Percentiles rank a stretch among this genome's conserved stretches.
Conservation (phyloP, 441 rosid species). For the Raphanus hybrid region DNA sequence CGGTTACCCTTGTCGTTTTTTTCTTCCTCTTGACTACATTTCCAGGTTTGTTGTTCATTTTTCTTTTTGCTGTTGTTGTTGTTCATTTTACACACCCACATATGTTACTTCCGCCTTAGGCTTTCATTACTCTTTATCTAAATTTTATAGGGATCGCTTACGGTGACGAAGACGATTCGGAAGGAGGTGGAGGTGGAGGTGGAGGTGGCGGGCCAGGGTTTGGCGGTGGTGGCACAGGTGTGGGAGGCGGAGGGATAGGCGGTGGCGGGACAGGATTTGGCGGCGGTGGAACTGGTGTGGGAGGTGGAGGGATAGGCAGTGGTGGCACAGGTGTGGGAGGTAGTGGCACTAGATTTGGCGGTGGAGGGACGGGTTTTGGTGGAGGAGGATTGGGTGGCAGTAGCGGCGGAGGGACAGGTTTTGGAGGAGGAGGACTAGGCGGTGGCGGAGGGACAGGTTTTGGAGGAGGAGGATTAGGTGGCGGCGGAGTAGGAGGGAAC, state of each 20-base stretch:
- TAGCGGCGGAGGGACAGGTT: conserved; percentile 4
- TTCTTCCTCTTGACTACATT: conserved; percentile 43
- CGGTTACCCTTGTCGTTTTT: conserved; percentile 34
- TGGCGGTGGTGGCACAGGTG: conserved; percentile 35
- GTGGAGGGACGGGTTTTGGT: conserved; percentile 28
- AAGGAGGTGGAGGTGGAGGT: conserved; percentile 33
- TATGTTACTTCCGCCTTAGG: conserved; percentile 8
- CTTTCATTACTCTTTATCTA: neutral
- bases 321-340: conserved; percentile 36
- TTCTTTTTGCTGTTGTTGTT: neutral
- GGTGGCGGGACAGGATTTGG: conserved; percentile 30
- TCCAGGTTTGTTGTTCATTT: conserved; percentile 42
- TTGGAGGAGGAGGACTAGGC: conserved; percentile 30
- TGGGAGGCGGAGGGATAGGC: conserved; percentile 30
- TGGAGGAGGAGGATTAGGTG: conserved; percentile 31
- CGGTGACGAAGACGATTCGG: conserved; percentile 53
- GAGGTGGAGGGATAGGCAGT: conserved; percentile 33
- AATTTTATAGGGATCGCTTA: conserved; percentile 21
- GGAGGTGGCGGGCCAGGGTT: conserved; percentile 24
- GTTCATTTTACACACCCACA: neutral
- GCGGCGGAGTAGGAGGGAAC: conserved; percentile 29
- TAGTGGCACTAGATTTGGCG: conserved; percentile 26
- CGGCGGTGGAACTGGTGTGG: conserved; percentile 33
- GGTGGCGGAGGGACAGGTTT: neutral
- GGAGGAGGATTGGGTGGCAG: conserved; percentile 34